Percentiles rank a stretch among this genome's conserved stretches.
Conservation (phyloP, 2,329 filamentous ascomycete genomes). For the Botrytis cinerea region DNA sequence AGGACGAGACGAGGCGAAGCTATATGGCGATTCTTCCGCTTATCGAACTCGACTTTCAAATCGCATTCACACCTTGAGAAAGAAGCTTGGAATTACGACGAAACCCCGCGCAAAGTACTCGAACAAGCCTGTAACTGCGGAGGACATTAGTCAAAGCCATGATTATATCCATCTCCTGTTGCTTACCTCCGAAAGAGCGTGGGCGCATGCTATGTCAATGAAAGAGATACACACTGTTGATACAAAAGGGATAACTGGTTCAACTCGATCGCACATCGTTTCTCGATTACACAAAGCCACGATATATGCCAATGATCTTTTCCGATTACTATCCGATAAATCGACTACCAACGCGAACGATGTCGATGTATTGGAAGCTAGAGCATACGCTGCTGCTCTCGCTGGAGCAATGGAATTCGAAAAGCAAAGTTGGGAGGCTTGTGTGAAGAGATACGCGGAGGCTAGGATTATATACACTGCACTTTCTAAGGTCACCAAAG, state of each 20-base stretch:
- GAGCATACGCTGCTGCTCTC: conserved; percentile 78
- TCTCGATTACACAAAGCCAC: conserved; percentile 83
- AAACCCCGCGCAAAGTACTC: conserved; percentile 85
- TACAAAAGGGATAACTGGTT: conserved; percentile 75
- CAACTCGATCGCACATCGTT: conserved; percentile 83
- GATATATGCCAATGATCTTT: conserved; percentile 67
- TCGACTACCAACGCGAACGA: conserved; percentile 64
- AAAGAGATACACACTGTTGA: conserved; percentile 80
- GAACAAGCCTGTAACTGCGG: conserved; percentile 70
- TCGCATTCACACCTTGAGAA: conserved; percentile 78
- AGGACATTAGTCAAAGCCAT: conserved; percentile 72
- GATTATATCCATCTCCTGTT: conserved; percentile 83
- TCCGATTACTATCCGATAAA: conserved; percentile 64
- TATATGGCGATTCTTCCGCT: conserved; percentile 84
- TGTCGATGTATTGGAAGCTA: conserved; percentile 78
- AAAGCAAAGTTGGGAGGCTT: conserved; percentile 80
- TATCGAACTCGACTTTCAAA: conserved; percentile 81
- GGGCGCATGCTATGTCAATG: conserved; percentile 95
- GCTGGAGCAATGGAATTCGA: conserved; percentile 80
- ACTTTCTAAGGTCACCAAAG: conserved; percentile 65
- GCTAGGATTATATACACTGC: conserved; percentile 82
- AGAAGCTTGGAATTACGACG: conserved; percentile 80
- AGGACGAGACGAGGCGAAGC: conserved; percentile 77
- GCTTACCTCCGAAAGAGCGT: conserved; percentile 84
- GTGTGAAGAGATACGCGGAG: conserved; percentile 73